Evolutionary conservation across 1,284 basidiomycete genomes (phyloP), one percentile per base, ranked within the genome.

Genomic region (Heterobasidion parviporum): DNA sequence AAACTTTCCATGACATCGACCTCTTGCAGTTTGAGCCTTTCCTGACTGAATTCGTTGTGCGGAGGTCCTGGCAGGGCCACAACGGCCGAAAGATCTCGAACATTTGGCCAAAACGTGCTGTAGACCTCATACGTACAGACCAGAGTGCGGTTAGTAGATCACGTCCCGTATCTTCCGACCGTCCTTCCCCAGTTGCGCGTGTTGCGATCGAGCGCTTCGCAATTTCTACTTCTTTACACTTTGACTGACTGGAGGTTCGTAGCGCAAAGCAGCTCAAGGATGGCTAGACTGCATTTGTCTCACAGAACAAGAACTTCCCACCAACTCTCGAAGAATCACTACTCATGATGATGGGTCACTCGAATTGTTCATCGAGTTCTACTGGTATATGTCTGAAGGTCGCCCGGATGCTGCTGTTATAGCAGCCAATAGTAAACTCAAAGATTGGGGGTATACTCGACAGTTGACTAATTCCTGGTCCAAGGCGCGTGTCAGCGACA

Each of bases 331-430:
- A 35, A 43, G 36, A 18, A 18, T 53, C 8, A 34, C 35, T 9
- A 38, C 50, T 6, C 14, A 43, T 18, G 18, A 32, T 43, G 47
- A 53, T 12, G 48, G 52, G 15, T 45, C 55, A 10, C 44, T 57
- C 18, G 34, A 61, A 5, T 26, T 67, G 4, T 70, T 69, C 57
- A 57, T 48, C 57, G 44, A 49, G 43, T 52, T 36, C 55, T 33
- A 53, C n/a, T 50, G 46, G 48, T 9, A 14, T 7, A 26, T 36
- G 35, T 50, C n/a, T 36, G 33, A 16, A 14, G 18, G 7, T 8
- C n/a, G 36, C 32, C n/a, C 32, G 50, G 10, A 34, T 20, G 34
- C 33, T 15, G 55, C 62, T 2, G n/a, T 46, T 20, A 51, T 49
- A 15, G 46, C 57, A 14, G 53, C 59, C 48, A 54, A 57, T 12